Evolutionary conservation across 441 rosid genomes (phyloP), one percentile per base, ranked within the genome.

Genomic region (Adansonia gregorii): DNA sequence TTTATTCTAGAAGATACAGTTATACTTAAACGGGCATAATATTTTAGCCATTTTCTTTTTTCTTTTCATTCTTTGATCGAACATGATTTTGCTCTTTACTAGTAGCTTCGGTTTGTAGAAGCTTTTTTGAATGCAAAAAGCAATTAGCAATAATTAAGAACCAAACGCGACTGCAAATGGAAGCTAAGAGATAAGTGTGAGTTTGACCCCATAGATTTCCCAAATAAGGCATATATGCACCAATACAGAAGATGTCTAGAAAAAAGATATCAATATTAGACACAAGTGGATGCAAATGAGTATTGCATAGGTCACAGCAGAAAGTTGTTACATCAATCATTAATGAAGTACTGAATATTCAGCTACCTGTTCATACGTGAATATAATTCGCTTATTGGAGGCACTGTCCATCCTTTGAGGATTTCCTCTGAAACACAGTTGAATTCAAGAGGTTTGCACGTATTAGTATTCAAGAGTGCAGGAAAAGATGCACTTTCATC

Each of bases 371-470:
- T 96, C 97, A 72, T 96, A 93, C 71, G 93, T 88, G 85, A 91
- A 91, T 84, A 89, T 86, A 80, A 93, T 90, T 72, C 97, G 88
- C 89, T 96, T 96, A 80, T 90, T 92, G 82, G 97, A 87, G 41
- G 83, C 81, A 67, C 86, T 77, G 78, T 96, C 99, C 85, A 96
- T 91, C 84, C 99, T 90, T 88, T 96, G 99, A 74, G 98, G 98
- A 82, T 96, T 96, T 83, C 91, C 93, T 84, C 98, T 96, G 88
- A 76, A 88, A 88, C 55, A 78, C 39, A 81, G 48, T 76, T 31
- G 72, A 48, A 74, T 35, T 14, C 56, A 61, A 78, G 67, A 69
- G 60, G 49, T 75, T 65, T 72, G 35, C 11, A 54, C 4, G 55
- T n/a, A 54, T 31, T 55, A 31, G 6, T 17, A 17, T 54, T 35